Conservation (phyloP, 2,329 filamentous ascomycete genomes). For the Aspergillus texensis region DNA sequence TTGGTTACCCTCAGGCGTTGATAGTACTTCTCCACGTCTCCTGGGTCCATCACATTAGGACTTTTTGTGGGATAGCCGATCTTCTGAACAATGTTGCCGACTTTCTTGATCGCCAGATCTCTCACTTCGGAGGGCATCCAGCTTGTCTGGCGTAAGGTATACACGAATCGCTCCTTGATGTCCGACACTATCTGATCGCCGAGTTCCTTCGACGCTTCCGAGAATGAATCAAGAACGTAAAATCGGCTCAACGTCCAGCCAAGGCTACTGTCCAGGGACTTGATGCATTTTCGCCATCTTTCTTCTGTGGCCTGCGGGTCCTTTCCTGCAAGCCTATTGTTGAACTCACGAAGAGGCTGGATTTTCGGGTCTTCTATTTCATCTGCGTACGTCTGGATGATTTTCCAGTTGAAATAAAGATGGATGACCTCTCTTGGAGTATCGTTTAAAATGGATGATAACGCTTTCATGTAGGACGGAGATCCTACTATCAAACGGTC, state of each 20-base stretch:
- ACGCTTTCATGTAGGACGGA: constrained; percentile 61
- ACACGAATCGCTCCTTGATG: constrained; percentile 68
- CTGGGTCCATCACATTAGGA: constrained; percentile 63
- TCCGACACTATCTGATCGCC: constrained; percentile 71
- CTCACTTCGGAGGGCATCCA: constrained; percentile 69
- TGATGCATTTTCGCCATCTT: constrained; percentile 68
- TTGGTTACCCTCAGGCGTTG: constrained; percentile 53
- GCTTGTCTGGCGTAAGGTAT: constrained; percentile 59
- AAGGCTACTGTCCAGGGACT: constrained; percentile 59
- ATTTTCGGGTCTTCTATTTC: constrained; percentile 63
- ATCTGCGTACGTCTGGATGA: constrained; percentile 56
- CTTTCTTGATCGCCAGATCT: constrained; percentile 63
- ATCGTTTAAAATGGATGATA: constrained; percentile 58
- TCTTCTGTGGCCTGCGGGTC: constrained; percentile 65
- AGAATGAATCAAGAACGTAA: constrained; percentile 70
- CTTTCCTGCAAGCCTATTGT: constrained; percentile 63
- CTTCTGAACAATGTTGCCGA: constrained; percentile 68
- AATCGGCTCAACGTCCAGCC: constrained; percentile 72
- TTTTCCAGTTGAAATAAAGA: constrained; percentile 67
- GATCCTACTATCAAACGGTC: constrained; percentile 62
- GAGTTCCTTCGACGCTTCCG: constrained; percentile 65
- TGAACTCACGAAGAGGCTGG: constrained; percentile 62
- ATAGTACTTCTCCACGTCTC: constrained; percentile 61
- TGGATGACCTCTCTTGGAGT: constrained; percentile 60
- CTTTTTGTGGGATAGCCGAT: constrained; percentile 68